Base-by-base conservation (phyloP, 305 asterid species). In the Stenogyne calaminthoides region DNA sequence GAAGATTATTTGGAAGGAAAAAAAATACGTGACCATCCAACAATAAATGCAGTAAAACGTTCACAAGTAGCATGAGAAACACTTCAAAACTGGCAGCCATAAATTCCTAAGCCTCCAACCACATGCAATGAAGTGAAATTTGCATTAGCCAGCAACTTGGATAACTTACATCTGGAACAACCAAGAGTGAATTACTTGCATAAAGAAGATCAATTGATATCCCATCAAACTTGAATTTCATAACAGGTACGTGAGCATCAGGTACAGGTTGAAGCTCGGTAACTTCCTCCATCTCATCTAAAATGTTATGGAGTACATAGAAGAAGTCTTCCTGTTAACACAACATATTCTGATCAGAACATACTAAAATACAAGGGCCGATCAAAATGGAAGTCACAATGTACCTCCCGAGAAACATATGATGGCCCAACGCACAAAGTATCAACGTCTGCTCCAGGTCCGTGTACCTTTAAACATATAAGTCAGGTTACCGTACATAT, bases 161-260 rank as follows among this genome's bases (percentile, higher is more conserved):
- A 11, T 20, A 46, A 82, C 98, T 88, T 73, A 95, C 98, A 83
- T 92, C 91, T 60, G 96, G 98, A 72, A 95, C 94, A 67, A 92
- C 92, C 83, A 90, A 80, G 61, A 81, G 89, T 19, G 97, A 88
- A 12, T 89, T 85, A 73, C 98, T 95, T 22, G 99, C 98, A 76
- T 89, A 95, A 25, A 95, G 91, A 65, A 95, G 98, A 82, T 95
- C 99, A 71, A 95, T 88, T 19, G 98, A 89, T 77, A 95, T 86
- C 75, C 98, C 98, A 82, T 89, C 96, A 77, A 90, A 85, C 85
- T 95, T 95, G 81, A 95, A 95, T 79, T 86, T 95, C 98, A 95
- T 90, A 57, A 95, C 96, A 29, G 99, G 99, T 16, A 92, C 99
- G 42, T 92, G 97, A 77, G 99, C 99, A 84, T 91, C 97, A 15